Conservation (phyloP, 2,329 filamentous ascomycete species). For the Alternaria postmessia region DNA sequence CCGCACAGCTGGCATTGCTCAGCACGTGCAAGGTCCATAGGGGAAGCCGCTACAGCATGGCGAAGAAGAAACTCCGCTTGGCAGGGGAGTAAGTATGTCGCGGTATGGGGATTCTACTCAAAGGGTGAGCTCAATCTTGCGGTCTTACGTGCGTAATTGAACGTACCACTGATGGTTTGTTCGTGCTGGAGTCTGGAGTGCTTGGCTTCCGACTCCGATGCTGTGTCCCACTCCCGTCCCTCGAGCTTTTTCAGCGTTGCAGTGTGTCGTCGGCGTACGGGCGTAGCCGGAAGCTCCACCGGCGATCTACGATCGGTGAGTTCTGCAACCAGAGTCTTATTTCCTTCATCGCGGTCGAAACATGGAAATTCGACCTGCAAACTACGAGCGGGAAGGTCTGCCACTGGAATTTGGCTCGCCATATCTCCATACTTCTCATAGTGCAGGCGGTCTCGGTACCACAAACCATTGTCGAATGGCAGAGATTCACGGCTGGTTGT, state of each 20-base stretch:
- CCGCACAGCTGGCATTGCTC: constrained; percentile 13
- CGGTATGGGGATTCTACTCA: constrained; percentile 3
- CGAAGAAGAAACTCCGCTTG: constrained; percentile 10
- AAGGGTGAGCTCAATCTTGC: constrained; percentile 12
- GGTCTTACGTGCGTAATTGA: neutral
- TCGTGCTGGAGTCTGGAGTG: neutral
- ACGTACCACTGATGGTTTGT: neutral
- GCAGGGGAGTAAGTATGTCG: neutral
- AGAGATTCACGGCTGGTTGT: neutral
- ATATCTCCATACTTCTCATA: neutral
- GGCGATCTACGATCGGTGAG: neutral
- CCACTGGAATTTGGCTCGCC: neutral
- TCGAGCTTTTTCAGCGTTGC: constrained; percentile 8
- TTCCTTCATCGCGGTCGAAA: neutral
- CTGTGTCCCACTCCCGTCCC: constrained; percentile 1
- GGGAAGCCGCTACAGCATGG: constrained; percentile 4
- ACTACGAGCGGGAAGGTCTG: neutral
- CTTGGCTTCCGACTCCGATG: neutral
- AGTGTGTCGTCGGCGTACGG: neutral
- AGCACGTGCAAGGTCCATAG: neutral
- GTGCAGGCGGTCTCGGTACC: neutral
- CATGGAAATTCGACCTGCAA: neutral
- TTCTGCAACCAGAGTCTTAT: neutral
- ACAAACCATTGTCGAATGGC: neutral
- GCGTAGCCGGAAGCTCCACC: neutral